Conservation (phyloP, 306 rosid genomes). For the Fragaria vesca region DNA sequence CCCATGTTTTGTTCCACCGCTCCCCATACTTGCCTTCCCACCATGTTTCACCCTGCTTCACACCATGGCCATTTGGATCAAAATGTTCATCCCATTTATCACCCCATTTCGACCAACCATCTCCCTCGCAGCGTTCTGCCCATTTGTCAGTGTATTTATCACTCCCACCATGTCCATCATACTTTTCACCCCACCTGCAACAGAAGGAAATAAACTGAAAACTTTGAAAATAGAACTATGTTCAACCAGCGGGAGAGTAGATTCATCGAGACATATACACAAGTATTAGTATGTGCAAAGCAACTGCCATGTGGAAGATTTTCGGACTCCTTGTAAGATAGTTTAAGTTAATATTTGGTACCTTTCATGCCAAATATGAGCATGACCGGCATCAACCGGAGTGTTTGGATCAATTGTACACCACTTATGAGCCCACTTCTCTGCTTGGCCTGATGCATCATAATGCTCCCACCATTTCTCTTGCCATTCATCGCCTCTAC, state of each 20-base stretch:
- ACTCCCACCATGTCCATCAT: constrained; percentile 90
- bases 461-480: constrained; percentile 93
- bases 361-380: constrained; percentile 99
- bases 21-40: constrained; percentile 87
- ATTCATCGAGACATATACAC: neutral
- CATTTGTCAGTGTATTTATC: constrained; percentile 89
- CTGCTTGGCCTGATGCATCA: constrained; percentile 71
- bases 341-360: constrained; percentile 23
- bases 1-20: constrained; percentile 95
- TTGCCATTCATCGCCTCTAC: constrained; percentile 84
- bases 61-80: constrained; percentile 55
- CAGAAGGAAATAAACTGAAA: constrained; percentile 9
- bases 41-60: constrained; percentile 97
- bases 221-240: neutral
- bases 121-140: constrained; percentile 79
- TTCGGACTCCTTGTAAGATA: neutral
- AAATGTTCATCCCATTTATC: constrained; percentile 99
- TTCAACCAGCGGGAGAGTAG: neutral
- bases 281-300: neutral
- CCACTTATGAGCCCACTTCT: constrained; percentile 98
- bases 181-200: constrained; percentile 91
- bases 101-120: constrained; percentile 96
- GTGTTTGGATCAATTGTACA: constrained; percentile 89
- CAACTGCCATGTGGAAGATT: neutral
- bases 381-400: constrained; percentile 79